phyloP scores from a whole-genome alignment of 352 stramenopile species.

The Globisporangium carolinianum region DNA sequence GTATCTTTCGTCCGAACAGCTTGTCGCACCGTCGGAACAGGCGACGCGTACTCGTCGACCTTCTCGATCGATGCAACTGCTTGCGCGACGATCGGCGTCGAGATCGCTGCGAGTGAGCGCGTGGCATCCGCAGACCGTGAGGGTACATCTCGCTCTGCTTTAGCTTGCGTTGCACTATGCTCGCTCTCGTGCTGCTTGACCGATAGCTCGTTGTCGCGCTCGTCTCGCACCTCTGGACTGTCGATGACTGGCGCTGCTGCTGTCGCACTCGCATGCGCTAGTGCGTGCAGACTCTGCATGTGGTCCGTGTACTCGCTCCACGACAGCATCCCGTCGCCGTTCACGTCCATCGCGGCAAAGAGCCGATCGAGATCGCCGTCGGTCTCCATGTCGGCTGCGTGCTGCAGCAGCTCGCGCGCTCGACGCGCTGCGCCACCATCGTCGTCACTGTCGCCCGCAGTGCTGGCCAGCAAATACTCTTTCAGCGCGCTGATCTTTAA shows the following conservation, averaged over 20 bases:
- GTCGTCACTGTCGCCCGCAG: not conserved
- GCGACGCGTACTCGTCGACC: slow-evolving; percentile 9
- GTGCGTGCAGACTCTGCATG: slow-evolving; percentile 39
- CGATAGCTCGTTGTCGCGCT: not conserved
- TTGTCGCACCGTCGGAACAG: not conserved
- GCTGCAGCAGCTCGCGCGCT: slow-evolving; percentile 22
- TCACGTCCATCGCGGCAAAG: slow-evolving; percentile 41
- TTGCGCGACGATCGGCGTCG: not conserved
- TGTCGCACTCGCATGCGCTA: slow-evolving; percentile 25
- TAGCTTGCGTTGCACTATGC: slow-evolving; percentile 1
- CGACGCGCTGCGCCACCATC: not conserved
- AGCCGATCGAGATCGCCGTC: slow-evolving; percentile 35
- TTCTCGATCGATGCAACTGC: not conserved
- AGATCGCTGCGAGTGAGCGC: not conserved
- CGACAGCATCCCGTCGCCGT: slow-evolving; percentile 41
- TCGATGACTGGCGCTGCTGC: not conserved
- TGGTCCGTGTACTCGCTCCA: slow-evolving; percentile 44
- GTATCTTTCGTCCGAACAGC: not conserved
- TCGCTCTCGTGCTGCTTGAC: slow-evolving; percentile 6
- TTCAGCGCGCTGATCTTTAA: slow-evolving; percentile 27
- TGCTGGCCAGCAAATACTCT: slow-evolving; percentile 9
- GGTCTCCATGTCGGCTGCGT: slow-evolving; percentile 29
- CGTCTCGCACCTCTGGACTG: not conserved
- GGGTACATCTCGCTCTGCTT: not conserved
- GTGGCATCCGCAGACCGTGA: not conserved